Base-by-base conservation (phyloP, 345 rosid species). In the Lumnitzera littorea region DNA sequence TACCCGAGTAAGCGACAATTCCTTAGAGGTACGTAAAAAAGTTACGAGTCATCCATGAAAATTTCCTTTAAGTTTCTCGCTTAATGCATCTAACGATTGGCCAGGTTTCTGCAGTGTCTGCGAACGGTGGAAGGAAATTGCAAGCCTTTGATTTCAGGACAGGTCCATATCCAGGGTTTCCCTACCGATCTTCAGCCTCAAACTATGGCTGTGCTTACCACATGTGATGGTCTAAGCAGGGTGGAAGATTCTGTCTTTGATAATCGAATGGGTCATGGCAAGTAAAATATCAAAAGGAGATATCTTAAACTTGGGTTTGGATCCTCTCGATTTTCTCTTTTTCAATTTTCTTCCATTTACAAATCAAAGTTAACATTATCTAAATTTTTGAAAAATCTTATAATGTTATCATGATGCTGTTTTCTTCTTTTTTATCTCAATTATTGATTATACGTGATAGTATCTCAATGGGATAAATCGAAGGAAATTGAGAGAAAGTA, bases 151-250 rank as follows among this genome's bases (percentile, higher is more conserved):
- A 65, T 66, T 52, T 74, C 25, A 74, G 55, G 62, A 74, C 74
- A 25, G 23, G 71, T 50, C 68, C 78, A 11, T 74, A 62, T 65
- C 78, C 71, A 20, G 17, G 71, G 62, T 13, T 74, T 73, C 66
- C 78, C 74, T n/a, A 74, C 78, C 46, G 74, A 74, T 58, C 68
- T 74, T 53, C 78, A 74, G 53, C 74, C 78, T 62, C 74, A 55
- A 24, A 62, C 67, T 48, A 61, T 65, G 74, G 73, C 71, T 15
- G 24, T 73, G 36, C 74, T 74, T 55, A 62, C 71, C 15, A 69
- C 69, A 29, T 74, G 74, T 50, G 51, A 46, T n/a, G 74, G 78
- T 50, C 58, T 60, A 49, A 62, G 67, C 46, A 13, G 54, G 23
- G 68, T 74, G 55, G 74, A 62, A 58, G 74, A 74, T 53, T 62